Base-by-base conservation (phyloP, 2,329 filamentous ascomycete genomes). In the Truncatella angustata region DNA sequence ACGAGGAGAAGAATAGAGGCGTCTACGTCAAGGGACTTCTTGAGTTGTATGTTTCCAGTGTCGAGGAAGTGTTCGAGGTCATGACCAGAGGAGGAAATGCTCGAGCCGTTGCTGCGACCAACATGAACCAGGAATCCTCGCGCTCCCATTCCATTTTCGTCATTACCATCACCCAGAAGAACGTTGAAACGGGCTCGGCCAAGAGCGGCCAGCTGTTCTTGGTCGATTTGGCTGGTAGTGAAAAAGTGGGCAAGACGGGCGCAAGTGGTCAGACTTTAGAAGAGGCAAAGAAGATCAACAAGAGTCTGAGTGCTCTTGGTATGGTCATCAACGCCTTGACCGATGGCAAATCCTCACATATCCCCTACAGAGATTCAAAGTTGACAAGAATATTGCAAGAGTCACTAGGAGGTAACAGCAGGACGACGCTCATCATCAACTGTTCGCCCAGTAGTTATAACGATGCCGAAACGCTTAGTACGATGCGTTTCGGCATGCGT, bases 271-370 rank as follows among this genome's bases (percentile, higher is more conserved):
- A 97, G 73, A 97, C 93, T 4, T 79, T 99, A 39, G 94, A 97
- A 71, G 94, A 99, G 71, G 94, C 94, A 55, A 97, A 97, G 80
- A 99, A 99, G 81, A 99, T 99, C 81, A 99, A 99, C 82, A 97
- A 97, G 81, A 97, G 91, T 80, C 82, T 99, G 77, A 97, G 92
- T 75, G 92, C 94, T 51, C 81, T 99, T 55, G 94, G 94, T 64
- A 97, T 97, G 92, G 94, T 97, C 75, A 99, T 99, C 80, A 97
- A 97, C 73, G 85, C 92, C 50, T 76, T 99, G 63, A 97, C 94
- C 3, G 94, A 97, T 69, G 93, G 92, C 67, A 97, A 96, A 88
- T 96, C 92, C 37, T 91, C 88, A 42, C 92, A 97, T 66, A 82
- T 99, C 58, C 94, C 94, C 1, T 99, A 97, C 72, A 87, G 94